Conservation (phyloP, 805 yeast species). For the Ogataea allantospora region DNA sequence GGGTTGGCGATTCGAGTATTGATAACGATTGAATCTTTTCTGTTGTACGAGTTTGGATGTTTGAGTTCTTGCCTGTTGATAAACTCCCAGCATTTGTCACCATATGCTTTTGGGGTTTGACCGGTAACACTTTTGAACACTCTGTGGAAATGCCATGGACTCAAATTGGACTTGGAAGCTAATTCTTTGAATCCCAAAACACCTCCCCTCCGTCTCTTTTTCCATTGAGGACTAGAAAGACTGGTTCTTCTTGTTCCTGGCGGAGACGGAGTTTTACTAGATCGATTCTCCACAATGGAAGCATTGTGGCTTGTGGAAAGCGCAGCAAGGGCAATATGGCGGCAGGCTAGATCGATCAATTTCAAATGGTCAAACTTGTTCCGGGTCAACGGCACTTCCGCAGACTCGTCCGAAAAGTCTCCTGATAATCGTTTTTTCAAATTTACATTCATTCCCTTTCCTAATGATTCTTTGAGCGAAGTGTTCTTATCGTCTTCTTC, state of each 20-base stretch:
- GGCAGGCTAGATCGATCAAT: conserved; percentile 73
- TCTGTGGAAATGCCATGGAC: conserved; percentile 93
- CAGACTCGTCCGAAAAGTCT: conserved; percentile 21
- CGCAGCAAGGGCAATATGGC: conserved; percentile 81
- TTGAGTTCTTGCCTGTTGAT: conserved; percentile 37
- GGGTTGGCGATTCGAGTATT: conserved; percentile 36
- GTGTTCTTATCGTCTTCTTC: conserved; percentile 43
- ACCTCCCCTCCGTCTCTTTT: conserved; percentile 69
- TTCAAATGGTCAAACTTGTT: conserved; percentile 68
- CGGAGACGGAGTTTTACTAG: conserved; percentile 9
- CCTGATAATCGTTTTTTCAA: conserved; percentile 23
- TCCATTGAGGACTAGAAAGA: conserved; percentile 28
- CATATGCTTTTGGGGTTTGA: conserved; percentile 83
- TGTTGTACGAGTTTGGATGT: conserved; percentile 16
- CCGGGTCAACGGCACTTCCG: conserved; percentile 39
- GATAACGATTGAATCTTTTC: conserved; percentile 28
- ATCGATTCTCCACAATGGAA: conserved; percentile 7
- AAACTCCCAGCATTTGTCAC: conserved; percentile 74
- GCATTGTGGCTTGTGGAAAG: conserved; percentile 25
- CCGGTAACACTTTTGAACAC: conserved; percentile 86
- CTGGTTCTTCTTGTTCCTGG: conserved; percentile 10
- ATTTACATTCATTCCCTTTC: conserved; percentile 13
- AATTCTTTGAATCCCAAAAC: conserved; percentile 82
- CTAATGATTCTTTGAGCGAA: conserved; percentile 17
- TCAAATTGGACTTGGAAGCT: conserved; percentile 77